These are phyloP conservation scores for Corniculantispora saksenae DNA, from an alignment of 2,329 filamentous ascomycete species.

Conservation along the genomic window DNA sequence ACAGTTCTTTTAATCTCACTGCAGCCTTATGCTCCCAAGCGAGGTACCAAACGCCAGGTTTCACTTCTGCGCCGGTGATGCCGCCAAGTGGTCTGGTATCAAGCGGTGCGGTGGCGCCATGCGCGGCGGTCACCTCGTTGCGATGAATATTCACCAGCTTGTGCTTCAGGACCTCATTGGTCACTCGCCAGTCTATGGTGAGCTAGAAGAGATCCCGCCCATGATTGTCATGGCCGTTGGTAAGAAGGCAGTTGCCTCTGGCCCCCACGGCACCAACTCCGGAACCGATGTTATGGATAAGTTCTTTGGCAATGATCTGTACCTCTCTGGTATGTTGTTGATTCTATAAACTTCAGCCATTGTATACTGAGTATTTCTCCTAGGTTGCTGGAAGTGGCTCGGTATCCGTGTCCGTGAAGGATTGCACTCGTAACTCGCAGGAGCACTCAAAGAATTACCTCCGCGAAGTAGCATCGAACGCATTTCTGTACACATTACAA, in stretches of 20 bases:
- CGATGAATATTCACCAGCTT: constrained; percentile 66
- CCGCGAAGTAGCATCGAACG: too few relatives aligned
- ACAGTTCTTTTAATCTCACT: background rate
- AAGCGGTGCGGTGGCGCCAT: constrained; percentile 79
- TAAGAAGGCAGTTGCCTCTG: constrained; percentile 66
- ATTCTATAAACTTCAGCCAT: background rate
- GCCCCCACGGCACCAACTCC: constrained; percentile 51
- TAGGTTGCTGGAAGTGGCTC: constrained; percentile 1
- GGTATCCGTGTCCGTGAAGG: background rate
- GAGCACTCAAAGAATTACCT: too few relatives aligned
- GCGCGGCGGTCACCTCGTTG: constrained; percentile 68
- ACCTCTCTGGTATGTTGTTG: background rate
- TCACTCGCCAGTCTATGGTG: constrained; percentile 46
- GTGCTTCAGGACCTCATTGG: constrained; percentile 47
- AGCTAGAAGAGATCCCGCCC: constrained; percentile 56
- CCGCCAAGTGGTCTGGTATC: constrained; percentile 73
- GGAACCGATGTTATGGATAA: constrained; percentile 63
- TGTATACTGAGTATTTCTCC: background rate
- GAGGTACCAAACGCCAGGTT: constrained; percentile 55
- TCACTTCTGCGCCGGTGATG: constrained; percentile 73
- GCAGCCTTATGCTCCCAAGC: constrained; percentile 55
- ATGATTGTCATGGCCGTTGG: constrained; percentile 74
- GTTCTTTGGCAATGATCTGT: constrained; percentile 69
- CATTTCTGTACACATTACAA: too few relatives aligned
- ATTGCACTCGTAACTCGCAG: background rate